Evolutionary conservation across 2,329 filamentous ascomycete species (phyloP).

Genomic region (Colletotrichum tanaceti): DNA sequence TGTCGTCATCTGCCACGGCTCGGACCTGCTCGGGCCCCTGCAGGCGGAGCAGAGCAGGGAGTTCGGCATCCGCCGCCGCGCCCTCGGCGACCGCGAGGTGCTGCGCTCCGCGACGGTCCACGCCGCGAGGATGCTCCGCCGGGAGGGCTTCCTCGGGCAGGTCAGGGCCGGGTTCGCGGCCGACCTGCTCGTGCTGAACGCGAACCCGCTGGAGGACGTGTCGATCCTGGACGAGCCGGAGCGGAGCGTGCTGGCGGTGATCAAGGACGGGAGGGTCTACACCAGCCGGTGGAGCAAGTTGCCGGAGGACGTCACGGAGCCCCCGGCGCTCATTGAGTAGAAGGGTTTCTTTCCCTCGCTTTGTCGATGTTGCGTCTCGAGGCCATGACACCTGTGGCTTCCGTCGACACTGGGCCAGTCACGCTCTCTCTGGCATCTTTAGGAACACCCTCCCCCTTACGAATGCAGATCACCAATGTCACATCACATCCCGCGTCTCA

Average conservation of each 20-base stretch:
- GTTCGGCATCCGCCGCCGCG: slow-evolving; percentile 47
- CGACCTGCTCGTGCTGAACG: slow-evolving; percentile 63
- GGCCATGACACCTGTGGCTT: too few relatives aligned
- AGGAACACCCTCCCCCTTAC: too few relatives aligned
- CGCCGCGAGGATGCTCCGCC: slow-evolving; percentile 60
- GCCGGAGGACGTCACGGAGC: slow-evolving; percentile 40
- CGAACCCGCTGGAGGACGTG: slow-evolving; percentile 67
- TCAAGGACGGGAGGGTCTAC: slow-evolving; percentile 65
- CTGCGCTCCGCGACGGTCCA: slow-evolving; percentile 56
- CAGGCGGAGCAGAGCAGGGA: slow-evolving; percentile 49
- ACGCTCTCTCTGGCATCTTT: neutral
- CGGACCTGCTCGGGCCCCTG: slow-evolving; percentile 51
- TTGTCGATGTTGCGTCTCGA: too few relatives aligned
- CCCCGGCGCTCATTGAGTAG: slow-evolving; percentile 26
- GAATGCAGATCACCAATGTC: too few relatives aligned
- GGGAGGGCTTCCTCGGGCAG: slow-evolving; percentile 61
- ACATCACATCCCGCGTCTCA: too few relatives aligned
- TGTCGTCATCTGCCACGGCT: slow-evolving; percentile 67
- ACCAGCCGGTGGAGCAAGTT: slow-evolving; percentile 46
- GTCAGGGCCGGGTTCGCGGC: slow-evolving; percentile 62
- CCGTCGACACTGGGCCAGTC: neutral
- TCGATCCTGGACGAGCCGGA: slow-evolving; percentile 61
- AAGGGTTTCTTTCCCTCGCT: neutral
- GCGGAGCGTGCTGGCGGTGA: slow-evolving; percentile 60
- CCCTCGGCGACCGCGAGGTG: slow-evolving; percentile 44